Percentiles rank a stretch among this genome's conserved stretches.
Conservation (phyloP, 495 filamentous ascomycete genomes). For the Xylaria longipes region DNA sequence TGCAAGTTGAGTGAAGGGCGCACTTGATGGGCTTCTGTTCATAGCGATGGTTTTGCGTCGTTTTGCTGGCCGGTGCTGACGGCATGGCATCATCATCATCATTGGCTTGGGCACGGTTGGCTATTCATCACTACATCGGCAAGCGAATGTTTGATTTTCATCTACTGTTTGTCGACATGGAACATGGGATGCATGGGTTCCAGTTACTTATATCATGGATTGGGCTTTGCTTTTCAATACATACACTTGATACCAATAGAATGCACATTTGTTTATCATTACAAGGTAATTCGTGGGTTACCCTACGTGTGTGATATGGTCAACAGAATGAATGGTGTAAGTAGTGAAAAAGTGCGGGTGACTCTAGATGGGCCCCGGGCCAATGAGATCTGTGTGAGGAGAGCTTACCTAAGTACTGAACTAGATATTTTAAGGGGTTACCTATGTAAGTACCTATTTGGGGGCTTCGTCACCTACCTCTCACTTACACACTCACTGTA, state of each 20-base stretch:
- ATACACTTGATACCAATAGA: slow-evolving; percentile 17
- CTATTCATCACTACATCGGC: slow-evolving; percentile 6
- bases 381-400: no score
- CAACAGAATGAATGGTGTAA: not conserved
- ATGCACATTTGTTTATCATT: not conserved
- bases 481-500: no score
- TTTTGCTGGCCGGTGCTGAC: not conserved
- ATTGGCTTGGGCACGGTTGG: not conserved
- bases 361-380: no score
- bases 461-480: no score
- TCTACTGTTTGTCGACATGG: not conserved
- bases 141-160: slow-evolving; percentile 7
- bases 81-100: not conserved
- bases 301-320: not conserved
- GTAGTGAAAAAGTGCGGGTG: no score
- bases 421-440: no score
- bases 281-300: not conserved
- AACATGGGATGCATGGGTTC: not conserved
- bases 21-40: not conserved
- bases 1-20: slow-evolving; percentile 25
- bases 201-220: not conserved
- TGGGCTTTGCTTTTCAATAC: not conserved
- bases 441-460: no score
- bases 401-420: no score
- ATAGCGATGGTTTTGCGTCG: not conserved